Evolutionary conservation across 495 filamentous ascomycete genomes (phyloP), one percentile per base, ranked within the genome.

Genomic region (Xanthoparmelia taractica): DNA sequence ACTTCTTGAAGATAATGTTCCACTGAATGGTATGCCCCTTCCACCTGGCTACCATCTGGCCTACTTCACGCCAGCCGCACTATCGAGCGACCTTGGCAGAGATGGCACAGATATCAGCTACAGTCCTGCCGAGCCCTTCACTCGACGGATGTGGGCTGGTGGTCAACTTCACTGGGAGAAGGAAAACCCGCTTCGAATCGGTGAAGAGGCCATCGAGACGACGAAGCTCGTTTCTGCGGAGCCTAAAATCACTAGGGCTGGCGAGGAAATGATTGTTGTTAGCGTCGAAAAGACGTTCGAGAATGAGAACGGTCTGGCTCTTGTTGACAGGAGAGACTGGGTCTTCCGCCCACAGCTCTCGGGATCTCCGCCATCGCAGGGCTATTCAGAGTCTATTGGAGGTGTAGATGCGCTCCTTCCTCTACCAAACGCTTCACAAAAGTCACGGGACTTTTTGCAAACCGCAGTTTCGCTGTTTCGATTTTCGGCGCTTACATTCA

Each of bases 101-200:
- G 90, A 95, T 73, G 90, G 90, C 40, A 89, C 88, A 2, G 90
- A 93, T 72, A 72, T 75, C 4, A 80, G 81, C 3, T 89, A 91
- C 64, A 85, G 80, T 50, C 89, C 90, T 0, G 81, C 83, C 5
- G 37, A 63, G 0, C 84, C 86, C 0, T 92, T 85, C 63, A 81
- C 77, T 31, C 78, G 87, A 29, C 82, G 89, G 31, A 86, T 95
- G 84, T 95, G 90, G 90, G 87, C 87, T 4, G 89, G 89, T 33
- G 90, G 89, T 0, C 74, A 77, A 11, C 61, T 69, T 7, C 2
- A 15, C 12, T 69, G 10, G 67, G 66, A 38, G 10, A 69, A 72
- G 18, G 66, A 71, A 50, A 78, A 80, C 60, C 68, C 68, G 15
- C 68, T 85, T 58, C 71, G 76, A 6, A 76, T 85, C 0, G 84